Evolutionary conservation across 2,329 filamentous ascomycete genomes (phyloP).

Genomic region (Sporothrix globosa): DNA sequence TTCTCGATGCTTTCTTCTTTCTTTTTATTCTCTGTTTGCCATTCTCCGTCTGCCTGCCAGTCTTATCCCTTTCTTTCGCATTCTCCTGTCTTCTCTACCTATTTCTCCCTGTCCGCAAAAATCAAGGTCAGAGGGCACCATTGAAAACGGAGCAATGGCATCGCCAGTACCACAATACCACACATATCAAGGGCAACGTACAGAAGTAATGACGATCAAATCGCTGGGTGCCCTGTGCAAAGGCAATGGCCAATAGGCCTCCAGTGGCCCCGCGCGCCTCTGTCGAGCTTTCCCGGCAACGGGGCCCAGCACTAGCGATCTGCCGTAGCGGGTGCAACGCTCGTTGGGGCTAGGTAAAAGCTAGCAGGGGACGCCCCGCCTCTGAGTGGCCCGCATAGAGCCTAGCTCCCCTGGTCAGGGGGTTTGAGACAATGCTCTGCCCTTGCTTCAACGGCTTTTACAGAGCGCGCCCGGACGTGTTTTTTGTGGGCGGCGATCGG

Average conservation of each 20-base stretch:
- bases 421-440: constrained; percentile 9
- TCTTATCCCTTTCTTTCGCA: not conserved
- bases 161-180: constrained; percentile 14
- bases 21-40: not conserved
- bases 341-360: not conserved
- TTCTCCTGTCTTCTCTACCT: not conserved
- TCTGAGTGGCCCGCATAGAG: not conserved
- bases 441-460: constrained; percentile 25
- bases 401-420: not conserved
- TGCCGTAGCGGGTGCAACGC: not conserved
- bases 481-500: no score
- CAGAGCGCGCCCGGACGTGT: no score
- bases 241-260: not conserved
- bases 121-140: constrained; percentile 12
- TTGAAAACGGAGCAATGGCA: constrained; percentile 15
- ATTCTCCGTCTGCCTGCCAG: not conserved
- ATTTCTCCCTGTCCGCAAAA: not conserved
- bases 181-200: constrained; percentile 4
- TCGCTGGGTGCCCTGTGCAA: not conserved
- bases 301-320: constrained; percentile 18
- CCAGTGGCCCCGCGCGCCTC: not conserved
- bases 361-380: not conserved
- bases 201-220: constrained; percentile 17
- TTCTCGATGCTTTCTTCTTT: not conserved
- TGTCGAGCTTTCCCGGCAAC: constrained; percentile 8